Evolutionary conservation across 768 basidiomycete species (phyloP).

Genomic region (Coprinopsis cinerea): DNA sequence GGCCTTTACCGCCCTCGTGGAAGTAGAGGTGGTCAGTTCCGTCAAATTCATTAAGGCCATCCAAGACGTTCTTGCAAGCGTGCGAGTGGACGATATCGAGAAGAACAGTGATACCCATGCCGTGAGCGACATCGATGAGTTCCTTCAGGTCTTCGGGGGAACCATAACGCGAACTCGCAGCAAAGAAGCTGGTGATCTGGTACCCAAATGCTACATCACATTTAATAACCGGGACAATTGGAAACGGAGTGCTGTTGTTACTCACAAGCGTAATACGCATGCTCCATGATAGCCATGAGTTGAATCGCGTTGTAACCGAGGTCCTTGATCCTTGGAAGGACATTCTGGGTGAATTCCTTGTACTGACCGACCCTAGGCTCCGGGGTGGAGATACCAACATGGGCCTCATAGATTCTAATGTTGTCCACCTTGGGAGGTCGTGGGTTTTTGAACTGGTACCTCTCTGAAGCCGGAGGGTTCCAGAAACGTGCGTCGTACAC

Average conservation of each 20-base stretch:
- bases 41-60: conserved; percentile 93
- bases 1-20: conserved; percentile 86
- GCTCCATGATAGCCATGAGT: conserved; percentile 98
- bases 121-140: conserved; percentile 92
- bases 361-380: conserved; percentile 89
- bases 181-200: conserved; percentile 96
- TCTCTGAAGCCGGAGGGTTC: conserved; percentile 77
- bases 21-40: conserved; percentile 98
- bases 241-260: conserved; percentile 10
- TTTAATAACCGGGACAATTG: not conserved
- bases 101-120: conserved; percentile 86
- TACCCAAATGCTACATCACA: conserved; percentile 82
- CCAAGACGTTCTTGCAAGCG: conserved; percentile 95
- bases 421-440: conserved; percentile 62
- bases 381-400: conserved; percentile 92
- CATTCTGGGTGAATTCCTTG: conserved; percentile 86
- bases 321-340: conserved; percentile 82
- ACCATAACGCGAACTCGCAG: conserved; percentile 93
- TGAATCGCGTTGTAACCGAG: conserved; percentile 97
- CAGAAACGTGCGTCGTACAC: conserved; percentile 97
- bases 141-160: conserved; percentile 94
- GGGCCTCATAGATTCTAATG: conserved; percentile 90
- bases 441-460: conserved; percentile 78
- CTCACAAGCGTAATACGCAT: conserved; percentile 95
- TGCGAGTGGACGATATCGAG: conserved; percentile 98